A percentile compares a stretch with the other conserved stretches of the same genome.
phyloP scores from a whole-genome alignment of 176 grass and related monocot genomes.

The Aegilops umbellulata region DNA sequence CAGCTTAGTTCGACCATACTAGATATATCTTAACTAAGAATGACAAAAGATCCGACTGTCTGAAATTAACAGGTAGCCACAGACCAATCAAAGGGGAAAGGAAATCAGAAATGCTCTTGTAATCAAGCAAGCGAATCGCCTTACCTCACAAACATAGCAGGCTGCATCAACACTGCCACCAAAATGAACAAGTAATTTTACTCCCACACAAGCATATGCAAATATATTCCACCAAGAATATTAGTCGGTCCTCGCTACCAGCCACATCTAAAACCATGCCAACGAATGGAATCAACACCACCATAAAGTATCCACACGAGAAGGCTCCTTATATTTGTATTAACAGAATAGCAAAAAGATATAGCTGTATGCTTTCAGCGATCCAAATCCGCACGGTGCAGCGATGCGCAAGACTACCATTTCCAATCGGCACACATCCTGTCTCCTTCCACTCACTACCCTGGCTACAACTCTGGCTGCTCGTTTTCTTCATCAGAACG shows the following conservation, averaged over 20 bases:
- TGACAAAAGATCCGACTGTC: not conserved
- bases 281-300: slow-evolving; percentile 8
- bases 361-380: slow-evolving; percentile 2
- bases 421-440: slow-evolving; percentile 7
- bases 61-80: not conserved
- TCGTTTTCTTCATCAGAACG: slow-evolving; percentile 52
- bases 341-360: slow-evolving; percentile 30
- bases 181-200: slow-evolving; percentile 18
- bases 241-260: not conserved
- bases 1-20: not conserved
- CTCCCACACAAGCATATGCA: not conserved
- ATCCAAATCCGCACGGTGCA: slow-evolving; percentile 13
- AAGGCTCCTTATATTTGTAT: slow-evolving; percentile 28
- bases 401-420: slow-evolving; percentile 29
- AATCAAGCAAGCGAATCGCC: not conserved
- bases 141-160: not conserved
- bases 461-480: not conserved
- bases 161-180: not conserved
- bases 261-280: slow-evolving; percentile 34
- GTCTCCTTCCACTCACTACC: slow-evolving; percentile 20
- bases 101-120: not conserved
- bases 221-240: slow-evolving; percentile 15
- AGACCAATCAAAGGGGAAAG: not conserved
- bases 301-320: not conserved
- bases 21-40: not conserved